These are phyloP conservation scores for Alternaria sp. DNA, from an alignment of 2,329 filamentous ascomycete species.

Conservation along the genomic window DNA sequence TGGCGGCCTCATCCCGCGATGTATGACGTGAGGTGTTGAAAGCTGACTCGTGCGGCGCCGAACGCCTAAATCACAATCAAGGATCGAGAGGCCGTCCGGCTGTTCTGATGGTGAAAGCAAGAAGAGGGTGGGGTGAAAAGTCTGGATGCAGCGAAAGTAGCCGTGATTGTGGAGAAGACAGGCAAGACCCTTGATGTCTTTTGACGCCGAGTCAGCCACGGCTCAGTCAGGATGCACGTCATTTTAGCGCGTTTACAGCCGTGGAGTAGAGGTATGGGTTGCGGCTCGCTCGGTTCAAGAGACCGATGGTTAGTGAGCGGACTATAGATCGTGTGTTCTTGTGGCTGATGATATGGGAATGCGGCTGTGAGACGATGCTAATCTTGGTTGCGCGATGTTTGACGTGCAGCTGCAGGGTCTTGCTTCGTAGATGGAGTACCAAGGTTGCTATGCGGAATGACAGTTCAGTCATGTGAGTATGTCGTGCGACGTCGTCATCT, in stretches of 20 bases:
- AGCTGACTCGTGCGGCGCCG: slow-evolving; percentile 11
- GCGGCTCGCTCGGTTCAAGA: slow-evolving; percentile 24
- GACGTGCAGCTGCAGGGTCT: slow-evolving; percentile 14
- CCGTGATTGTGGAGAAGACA: slow-evolving; percentile 25
- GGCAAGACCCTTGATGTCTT: slow-evolving; percentile 20
- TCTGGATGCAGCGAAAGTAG: slow-evolving; percentile 20
- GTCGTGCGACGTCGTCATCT: slow-evolving; percentile 7
- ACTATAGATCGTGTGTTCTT: slow-evolving; percentile 10
- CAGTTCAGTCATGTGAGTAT: not conserved
- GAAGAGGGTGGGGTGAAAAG: slow-evolving; percentile 23
- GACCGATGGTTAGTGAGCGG: slow-evolving; percentile 18
- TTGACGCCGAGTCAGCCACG: slow-evolving; percentile 15
- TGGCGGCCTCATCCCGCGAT: not conserved
- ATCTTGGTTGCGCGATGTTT: not conserved
- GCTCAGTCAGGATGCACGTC: slow-evolving; percentile 30
- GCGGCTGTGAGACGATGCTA: not conserved
- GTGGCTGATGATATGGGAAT: slow-evolving; percentile 6
- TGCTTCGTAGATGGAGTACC: not conserved
- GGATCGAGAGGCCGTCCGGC: slow-evolving; percentile 4
- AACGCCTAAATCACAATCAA: slow-evolving; percentile 6
- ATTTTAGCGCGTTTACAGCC: slow-evolving; percentile 27
- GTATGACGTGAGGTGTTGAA: not conserved
- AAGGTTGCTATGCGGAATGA: not conserved
- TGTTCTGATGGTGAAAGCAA: slow-evolving; percentile 3
- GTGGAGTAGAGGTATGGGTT: slow-evolving; percentile 21